phyloP scores from a whole-genome alignment of 1,284 basidiomycete species.

The Abortiporus biennis region DNA sequence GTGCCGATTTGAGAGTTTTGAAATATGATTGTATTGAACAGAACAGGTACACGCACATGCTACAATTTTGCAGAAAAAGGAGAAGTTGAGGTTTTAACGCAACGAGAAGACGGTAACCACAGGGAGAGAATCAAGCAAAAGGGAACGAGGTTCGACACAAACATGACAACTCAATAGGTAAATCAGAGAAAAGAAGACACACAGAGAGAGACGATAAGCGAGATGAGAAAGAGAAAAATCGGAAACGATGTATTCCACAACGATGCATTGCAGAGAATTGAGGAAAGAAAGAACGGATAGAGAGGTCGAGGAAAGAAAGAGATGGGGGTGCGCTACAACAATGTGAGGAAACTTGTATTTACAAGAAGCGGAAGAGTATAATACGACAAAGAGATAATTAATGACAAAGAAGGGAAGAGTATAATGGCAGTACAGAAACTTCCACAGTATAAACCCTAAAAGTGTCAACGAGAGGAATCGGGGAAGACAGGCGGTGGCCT shows the following conservation, averaged over 20 bases:
- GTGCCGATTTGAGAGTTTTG: slow-evolving; percentile 5
- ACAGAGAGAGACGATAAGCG: too few relatives aligned
- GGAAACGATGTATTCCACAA: not conserved
- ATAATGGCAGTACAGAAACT: slow-evolving; percentile 11
- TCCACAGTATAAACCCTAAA: slow-evolving; percentile 20
- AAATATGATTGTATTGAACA: slow-evolving; percentile 8
- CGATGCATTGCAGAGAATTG: not conserved
- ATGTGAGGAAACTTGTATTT: slow-evolving; percentile 15
- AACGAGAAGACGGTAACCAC: slow-evolving; percentile 5
- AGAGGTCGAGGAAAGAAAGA: not conserved
- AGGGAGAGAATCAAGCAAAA: slow-evolving; percentile 4
- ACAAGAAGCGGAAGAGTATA: slow-evolving; percentile 18
- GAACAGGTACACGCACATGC: slow-evolving; percentile 11
- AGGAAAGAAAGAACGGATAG: not conserved
- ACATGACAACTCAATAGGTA: slow-evolving; percentile 4
- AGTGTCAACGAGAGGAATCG: slow-evolving; percentile 25
- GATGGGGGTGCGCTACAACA: slow-evolving; percentile 8
- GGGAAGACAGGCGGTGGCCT: slow-evolving; percentile 33
- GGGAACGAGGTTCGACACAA: slow-evolving; percentile 7
- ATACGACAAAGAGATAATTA: slow-evolving; percentile 6
- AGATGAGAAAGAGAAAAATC: not conserved
- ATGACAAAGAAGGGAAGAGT: slow-evolving; percentile 11
- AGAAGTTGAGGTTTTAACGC: not conserved
- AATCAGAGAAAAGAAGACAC: not conserved
- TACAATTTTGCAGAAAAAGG: slow-evolving; percentile 9